These are phyloP conservation scores for Colletotrichum sp. DNA, from an alignment of 2,329 filamentous ascomycete species.

Conservation along the genomic window DNA sequence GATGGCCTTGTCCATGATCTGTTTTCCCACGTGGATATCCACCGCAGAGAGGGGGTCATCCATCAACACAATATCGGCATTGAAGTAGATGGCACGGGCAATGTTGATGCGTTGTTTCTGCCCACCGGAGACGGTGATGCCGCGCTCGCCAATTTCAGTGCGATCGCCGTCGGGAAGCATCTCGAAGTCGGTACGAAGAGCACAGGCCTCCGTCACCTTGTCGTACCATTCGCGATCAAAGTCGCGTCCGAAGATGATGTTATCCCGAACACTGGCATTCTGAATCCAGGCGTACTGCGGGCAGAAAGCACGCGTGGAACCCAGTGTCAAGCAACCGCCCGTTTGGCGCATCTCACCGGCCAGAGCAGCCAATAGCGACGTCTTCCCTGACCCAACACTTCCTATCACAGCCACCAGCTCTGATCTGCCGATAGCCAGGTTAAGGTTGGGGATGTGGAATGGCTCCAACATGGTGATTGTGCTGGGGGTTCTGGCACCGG, in stretches of 20 bases:
- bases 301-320: slow-evolving; percentile 84
- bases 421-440: slow-evolving; percentile 71
- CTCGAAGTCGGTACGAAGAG: slow-evolving; percentile 82
- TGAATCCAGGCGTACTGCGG: slow-evolving; percentile 98
- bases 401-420: slow-evolving; percentile 85
- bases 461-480: slow-evolving; percentile 48
- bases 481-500: background rate
- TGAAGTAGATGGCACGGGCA: slow-evolving; percentile 78
- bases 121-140: slow-evolving; percentile 92
- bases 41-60: slow-evolving; percentile 73
- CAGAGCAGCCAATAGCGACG: slow-evolving; percentile 82
- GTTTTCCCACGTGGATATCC: slow-evolving; percentile 70
- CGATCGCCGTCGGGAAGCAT: slow-evolving; percentile 86
- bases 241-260: slow-evolving; percentile 86
- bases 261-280: slow-evolving; percentile 83
- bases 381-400: slow-evolving; percentile 86
- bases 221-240: slow-evolving; percentile 80
- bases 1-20: slow-evolving; percentile 93
- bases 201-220: slow-evolving; percentile 81
- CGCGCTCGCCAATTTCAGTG: slow-evolving; percentile 93
- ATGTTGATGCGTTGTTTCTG: slow-evolving; percentile 96
- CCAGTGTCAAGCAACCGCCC: slow-evolving; percentile 72
- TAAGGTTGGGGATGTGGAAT: slow-evolving; percentile 73
- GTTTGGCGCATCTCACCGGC: slow-evolving; percentile 94
- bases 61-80: slow-evolving; percentile 70